Evolutionary conservation across 1,284 basidiomycete genomes (phyloP).

Genomic region (Cutaneotrichosporon cutaneum): DNA sequence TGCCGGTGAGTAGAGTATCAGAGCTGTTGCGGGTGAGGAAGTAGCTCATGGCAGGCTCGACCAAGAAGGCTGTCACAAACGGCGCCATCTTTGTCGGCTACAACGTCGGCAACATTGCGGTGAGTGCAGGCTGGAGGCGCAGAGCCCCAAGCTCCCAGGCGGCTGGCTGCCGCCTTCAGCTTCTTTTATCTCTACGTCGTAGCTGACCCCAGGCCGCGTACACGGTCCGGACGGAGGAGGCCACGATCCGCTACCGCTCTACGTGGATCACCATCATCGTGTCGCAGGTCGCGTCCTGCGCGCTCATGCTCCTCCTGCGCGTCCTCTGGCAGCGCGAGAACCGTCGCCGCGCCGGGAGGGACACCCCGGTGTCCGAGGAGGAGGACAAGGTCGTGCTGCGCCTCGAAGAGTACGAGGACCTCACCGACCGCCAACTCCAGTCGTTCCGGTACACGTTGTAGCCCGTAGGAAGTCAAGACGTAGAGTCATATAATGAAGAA

Average conservation of each 20-base stretch:
- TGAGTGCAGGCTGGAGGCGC: neutral
- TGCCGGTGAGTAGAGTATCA: conserved; percentile 34
- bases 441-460: conserved; percentile 41
- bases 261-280: conserved; percentile 56
- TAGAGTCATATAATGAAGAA: too few species aligned
- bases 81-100: conserved; percentile 55
- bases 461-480: neutral
- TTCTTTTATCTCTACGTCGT: neutral
- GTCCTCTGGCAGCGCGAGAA: conserved; percentile 48
- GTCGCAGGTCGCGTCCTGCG: conserved; percentile 43
- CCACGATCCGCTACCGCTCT: conserved; percentile 52
- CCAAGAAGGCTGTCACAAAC: conserved; percentile 55
- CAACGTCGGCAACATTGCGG: conserved; percentile 50
- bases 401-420: conserved; percentile 29
- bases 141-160: too few species aligned
- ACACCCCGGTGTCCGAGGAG: neutral
- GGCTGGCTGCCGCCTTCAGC: too few species aligned
- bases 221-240: conserved; percentile 42
- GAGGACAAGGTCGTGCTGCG: conserved; percentile 16
- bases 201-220: conserved; percentile 38
- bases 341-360: conserved; percentile 29
- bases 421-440: conserved; percentile 39
- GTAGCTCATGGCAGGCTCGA: conserved; percentile 37
- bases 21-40: neutral
- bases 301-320: conserved; percentile 45